Percentiles rank a stretch among this genome's conserved stretches.
Evolutionary conservation across 768 basidiomycete genomes (phyloP).

Genomic region (Agrocybe pediades): DNA sequence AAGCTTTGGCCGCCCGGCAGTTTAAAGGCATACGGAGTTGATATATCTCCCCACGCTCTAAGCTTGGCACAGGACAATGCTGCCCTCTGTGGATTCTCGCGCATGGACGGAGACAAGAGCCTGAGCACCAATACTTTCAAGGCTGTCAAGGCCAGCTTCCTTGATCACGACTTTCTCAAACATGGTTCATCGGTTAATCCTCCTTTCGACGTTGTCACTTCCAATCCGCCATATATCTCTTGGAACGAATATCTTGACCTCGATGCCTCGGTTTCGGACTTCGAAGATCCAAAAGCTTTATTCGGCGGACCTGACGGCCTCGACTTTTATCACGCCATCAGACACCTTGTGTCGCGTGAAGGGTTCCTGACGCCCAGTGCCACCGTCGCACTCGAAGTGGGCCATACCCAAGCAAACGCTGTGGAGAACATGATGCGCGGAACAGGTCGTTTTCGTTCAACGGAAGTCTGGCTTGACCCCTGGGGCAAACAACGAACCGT

Average conservation of each 20-base stretch:
- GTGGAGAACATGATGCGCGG: conserved; percentile 60
- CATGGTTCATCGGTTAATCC: conserved; percentile 32
- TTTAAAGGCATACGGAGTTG: conserved; percentile 62
- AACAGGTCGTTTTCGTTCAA: conserved; percentile 44
- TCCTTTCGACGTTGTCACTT: conserved; percentile 78
- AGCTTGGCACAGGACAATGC: conserved; percentile 53
- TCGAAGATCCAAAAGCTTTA: conserved; percentile 83
- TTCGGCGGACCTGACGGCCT: conserved; percentile 67
- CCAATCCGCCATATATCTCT: conserved; percentile 89
- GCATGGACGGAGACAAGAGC: conserved; percentile 18
- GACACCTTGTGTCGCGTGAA: conserved; percentile 52
- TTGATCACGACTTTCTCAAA: conserved; percentile 45
- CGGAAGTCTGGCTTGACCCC: conserved; percentile 79
- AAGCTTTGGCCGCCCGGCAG: conserved; percentile 60
- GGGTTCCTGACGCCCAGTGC: conserved; percentile 55
- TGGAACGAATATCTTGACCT: conserved; percentile 61
- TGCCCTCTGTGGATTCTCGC: conserved; percentile 37
- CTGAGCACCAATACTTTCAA: conserved; percentile 39
- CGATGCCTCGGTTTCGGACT: conserved; percentile 67
- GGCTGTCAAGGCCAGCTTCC: conserved; percentile 40
- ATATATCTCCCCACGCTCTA: conserved; percentile 65
- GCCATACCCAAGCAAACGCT: conserved; percentile 64
- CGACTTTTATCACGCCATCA: conserved; percentile 76
- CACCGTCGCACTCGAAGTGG: conserved; percentile 78
- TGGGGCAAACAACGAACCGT: conserved; percentile 79